Conservation (phyloP, 768 basidiomycete species). For the Trametes cinnabarina region DNA sequence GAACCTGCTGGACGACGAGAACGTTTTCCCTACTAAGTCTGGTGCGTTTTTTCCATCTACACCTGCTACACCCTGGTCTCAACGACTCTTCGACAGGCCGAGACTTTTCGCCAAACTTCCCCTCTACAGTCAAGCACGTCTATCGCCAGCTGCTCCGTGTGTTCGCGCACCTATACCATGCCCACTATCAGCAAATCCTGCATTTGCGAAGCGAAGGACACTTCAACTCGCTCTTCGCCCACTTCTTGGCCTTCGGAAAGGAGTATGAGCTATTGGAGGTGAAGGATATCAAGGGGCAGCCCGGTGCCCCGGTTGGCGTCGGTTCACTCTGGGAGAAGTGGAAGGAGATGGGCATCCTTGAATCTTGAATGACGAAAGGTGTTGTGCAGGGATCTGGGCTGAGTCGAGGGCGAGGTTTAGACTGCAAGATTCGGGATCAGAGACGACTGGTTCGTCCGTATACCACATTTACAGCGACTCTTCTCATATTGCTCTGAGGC, state of each 20-base stretch:
- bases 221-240: constrained; percentile 96
- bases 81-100: constrained; percentile 52
- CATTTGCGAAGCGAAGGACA: constrained; percentile 93
- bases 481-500: constrained; percentile 1
- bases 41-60: constrained; percentile 46
- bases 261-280: constrained; percentile 91
- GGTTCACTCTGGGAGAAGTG: constrained; percentile 86
- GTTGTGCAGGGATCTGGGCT: not conserved
- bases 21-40: constrained; percentile 92
- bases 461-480: constrained; percentile 16
- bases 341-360: constrained; percentile 81
- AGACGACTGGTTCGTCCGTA: constrained; percentile 24
- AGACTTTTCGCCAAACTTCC: constrained; percentile 84
- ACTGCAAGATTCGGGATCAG: constrained; percentile 6
- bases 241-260: constrained; percentile 92
- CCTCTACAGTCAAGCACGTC: constrained; percentile 86
- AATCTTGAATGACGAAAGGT: constrained; percentile 30
- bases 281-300: constrained; percentile 78
- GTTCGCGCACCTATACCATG: constrained; percentile 96
- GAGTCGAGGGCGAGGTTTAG: not conserved
- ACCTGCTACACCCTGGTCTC: not conserved
- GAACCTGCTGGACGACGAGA: constrained; percentile 91
- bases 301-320: constrained; percentile 61
- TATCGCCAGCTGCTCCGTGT: constrained; percentile 96
- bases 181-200: constrained; percentile 87